Evolutionary conservation across 768 basidiomycete genomes (phyloP).

Genomic region (Paxillus ammoniavirescens): DNA sequence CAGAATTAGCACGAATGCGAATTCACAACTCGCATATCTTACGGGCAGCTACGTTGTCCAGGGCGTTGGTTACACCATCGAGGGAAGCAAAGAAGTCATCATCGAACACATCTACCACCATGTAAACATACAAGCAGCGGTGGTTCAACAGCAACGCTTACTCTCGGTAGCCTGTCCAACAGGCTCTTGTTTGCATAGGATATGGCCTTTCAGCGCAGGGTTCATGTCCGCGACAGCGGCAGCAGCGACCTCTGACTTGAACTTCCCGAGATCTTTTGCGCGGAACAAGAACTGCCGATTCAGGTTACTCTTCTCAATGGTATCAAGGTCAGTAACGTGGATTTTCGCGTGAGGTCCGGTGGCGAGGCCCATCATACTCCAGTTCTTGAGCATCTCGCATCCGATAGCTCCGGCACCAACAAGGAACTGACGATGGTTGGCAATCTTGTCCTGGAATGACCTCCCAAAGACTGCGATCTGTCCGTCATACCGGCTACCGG

Average conservation of each 20-base stretch:
- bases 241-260: slow-evolving; percentile 94
- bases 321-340: slow-evolving; percentile 95
- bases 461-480: slow-evolving; percentile 97
- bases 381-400: slow-evolving; percentile 99
- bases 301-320: slow-evolving; percentile 98
- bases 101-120: slow-evolving; percentile 70
- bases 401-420: slow-evolving; percentile 99
- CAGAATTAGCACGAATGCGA: slow-evolving; percentile 1
- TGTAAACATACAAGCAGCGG: slow-evolving; percentile 11
- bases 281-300: slow-evolving; percentile 99
- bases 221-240: slow-evolving; percentile 95
- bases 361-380: slow-evolving; percentile 97
- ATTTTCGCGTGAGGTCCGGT: slow-evolving; percentile 77
- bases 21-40: slow-evolving; percentile 29
- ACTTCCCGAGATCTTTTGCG: slow-evolving; percentile 92
- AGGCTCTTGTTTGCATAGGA: slow-evolving; percentile 85
- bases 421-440: slow-evolving; percentile 89
- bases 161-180: slow-evolving; percentile 93
- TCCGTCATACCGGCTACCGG: slow-evolving; percentile 83
- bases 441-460: slow-evolving; percentile 88
- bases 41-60: slow-evolving; percentile 97
- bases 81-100: slow-evolving; percentile 85
- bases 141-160: slow-evolving; percentile 38
- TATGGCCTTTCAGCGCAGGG: slow-evolving; percentile 82
- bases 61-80: slow-evolving; percentile 94